These are phyloP conservation scores for Leonotis leonurus DNA, from an alignment of 257 asterid genomes.

Conservation along the genomic window DNA sequence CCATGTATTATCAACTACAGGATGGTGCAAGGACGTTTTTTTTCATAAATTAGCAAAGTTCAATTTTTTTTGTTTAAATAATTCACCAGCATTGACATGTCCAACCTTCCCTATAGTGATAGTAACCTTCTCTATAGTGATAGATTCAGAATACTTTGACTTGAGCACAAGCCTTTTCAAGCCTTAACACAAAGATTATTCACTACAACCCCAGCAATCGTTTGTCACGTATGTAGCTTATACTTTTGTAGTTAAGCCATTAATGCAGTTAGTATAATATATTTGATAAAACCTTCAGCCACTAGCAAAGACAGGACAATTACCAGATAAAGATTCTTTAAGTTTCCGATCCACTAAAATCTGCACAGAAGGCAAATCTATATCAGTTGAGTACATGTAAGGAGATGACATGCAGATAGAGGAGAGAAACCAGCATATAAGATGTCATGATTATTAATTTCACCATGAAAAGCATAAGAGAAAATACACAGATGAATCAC, in stretches of 20 bases:
- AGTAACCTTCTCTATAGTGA: neutral
- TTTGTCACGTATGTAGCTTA: neutral
- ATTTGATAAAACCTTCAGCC: neutral
- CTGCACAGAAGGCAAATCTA: conserved; percentile 30
- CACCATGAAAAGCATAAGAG: neutral
- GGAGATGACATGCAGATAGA: conserved; percentile 1
- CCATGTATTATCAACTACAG: neutral
- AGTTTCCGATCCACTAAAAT: conserved; percentile 56
- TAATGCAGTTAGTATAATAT: neutral
- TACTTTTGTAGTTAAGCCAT: neutral
- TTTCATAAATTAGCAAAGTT: neutral
- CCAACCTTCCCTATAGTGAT: neutral
- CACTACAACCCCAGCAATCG: neutral
- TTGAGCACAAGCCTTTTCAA: neutral
- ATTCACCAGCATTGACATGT: neutral
- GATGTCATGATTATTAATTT: neutral
- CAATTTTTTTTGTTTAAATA: neutral
- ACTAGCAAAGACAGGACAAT: conserved; percentile 1
- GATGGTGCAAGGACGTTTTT: neutral
- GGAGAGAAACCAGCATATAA: neutral
- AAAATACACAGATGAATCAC: neutral
- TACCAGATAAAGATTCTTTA: conserved; percentile 47
- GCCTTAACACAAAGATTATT: neutral
- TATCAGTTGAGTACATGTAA: conserved; percentile 11
- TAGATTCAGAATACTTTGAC: neutral